Percentiles rank a stretch among this genome's conserved stretches.
phyloP scores from a whole-genome alignment of 768 basidiomycete species.

The Boletus subparvulus region DNA sequence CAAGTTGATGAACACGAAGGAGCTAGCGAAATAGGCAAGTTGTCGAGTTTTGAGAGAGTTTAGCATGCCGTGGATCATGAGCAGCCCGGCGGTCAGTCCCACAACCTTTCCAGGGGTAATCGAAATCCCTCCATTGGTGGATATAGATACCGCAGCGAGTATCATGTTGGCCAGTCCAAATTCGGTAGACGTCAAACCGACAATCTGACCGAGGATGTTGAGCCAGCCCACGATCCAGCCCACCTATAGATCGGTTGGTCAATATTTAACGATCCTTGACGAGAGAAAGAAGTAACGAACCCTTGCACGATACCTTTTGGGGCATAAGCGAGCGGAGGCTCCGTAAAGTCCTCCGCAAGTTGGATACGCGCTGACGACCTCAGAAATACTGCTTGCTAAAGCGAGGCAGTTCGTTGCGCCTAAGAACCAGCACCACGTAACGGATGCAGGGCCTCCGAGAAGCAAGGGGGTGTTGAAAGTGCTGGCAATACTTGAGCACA shows the following conservation, averaged over 20 bases:
- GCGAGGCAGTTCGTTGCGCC: conserved; percentile 30
- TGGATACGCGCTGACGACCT: conserved; percentile 34
- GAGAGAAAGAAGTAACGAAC: conserved; percentile 34
- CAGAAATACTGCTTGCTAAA: conserved; percentile 31
- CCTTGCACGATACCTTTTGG: conserved; percentile 60
- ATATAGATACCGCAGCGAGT: conserved; percentile 27
- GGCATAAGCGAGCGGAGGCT: conserved; percentile 76
- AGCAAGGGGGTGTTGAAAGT: conserved; percentile 40
- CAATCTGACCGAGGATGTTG: conserved; percentile 26
- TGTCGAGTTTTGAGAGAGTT: conserved; percentile 45
- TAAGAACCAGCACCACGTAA: conserved; percentile 39
- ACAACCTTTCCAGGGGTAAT: conserved; percentile 41
- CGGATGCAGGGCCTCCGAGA: conserved; percentile 37
- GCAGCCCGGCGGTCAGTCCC: conserved; percentile 40
- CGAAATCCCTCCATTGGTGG: conserved; percentile 32
- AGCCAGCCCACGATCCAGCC: conserved; percentile 37
- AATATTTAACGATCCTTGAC: neutral
- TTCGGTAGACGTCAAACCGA: conserved; percentile 35
- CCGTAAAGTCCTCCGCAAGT: conserved; percentile 49
- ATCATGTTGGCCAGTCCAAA: conserved; percentile 39
- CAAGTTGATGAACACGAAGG: conserved; percentile 47
- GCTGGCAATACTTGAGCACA: conserved; percentile 38
- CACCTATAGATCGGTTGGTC: conserved; percentile 13
- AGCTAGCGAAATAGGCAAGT: conserved; percentile 35
- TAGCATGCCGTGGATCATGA: conserved; percentile 41